Evolutionary conservation across 1,139 yeast genomes (phyloP).

Genomic region (Lodderomyces elongisporus): DNA sequence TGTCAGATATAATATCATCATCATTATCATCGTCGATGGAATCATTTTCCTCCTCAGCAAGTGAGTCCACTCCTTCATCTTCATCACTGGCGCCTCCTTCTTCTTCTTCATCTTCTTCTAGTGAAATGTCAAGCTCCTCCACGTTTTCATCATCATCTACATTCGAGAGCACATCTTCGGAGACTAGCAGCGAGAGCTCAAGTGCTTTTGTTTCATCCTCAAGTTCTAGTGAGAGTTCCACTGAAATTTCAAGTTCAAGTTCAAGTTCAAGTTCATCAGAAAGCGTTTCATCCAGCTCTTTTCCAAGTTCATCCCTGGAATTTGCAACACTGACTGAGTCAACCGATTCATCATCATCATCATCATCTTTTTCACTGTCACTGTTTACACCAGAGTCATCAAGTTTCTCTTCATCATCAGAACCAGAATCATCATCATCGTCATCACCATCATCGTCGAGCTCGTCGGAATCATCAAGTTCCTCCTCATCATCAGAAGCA

Average conservation of each 20-base stretch:
- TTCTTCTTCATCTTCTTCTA: no score
- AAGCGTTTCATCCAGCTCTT: not conserved
- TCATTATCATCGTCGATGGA: no score
- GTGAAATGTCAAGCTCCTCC: no score
- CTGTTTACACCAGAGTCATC: conserved; percentile 3
- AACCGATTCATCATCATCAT: not conserved
- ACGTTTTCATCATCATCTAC: no score
- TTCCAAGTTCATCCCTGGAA: not conserved
- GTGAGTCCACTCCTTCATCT: no score
- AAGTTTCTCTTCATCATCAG: conserved; percentile 8
- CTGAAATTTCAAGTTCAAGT: no score
- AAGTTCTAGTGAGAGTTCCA: not conserved
- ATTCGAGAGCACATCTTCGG: no score
- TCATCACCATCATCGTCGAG: not conserved
- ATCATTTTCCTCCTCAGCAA: no score
- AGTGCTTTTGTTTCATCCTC: not conserved
- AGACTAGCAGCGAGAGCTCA: no score
- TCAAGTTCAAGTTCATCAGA: not conserved
- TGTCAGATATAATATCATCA: no score
- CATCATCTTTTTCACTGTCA: no score
- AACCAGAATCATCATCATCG: not conserved
- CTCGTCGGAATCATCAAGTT: not conserved
- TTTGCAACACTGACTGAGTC: not conserved
- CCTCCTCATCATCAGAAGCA: not conserved
- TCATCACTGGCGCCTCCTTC: no score